Conservation (phyloP, 768 basidiomycete genomes). For the Tulasnella sp. region DNA sequence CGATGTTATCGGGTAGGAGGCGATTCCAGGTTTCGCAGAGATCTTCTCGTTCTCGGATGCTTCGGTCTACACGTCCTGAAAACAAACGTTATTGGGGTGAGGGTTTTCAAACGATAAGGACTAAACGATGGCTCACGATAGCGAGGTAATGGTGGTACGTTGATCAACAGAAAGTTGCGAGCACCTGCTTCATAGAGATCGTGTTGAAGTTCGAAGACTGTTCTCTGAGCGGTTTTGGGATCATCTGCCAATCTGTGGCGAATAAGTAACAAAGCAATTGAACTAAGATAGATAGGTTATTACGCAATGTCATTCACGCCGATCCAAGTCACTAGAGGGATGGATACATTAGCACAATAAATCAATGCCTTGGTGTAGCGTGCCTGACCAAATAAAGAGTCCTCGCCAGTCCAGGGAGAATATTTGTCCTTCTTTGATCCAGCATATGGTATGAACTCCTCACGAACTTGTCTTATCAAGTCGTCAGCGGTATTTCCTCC, state of each 20-base stretch:
- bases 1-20: slow-evolving; percentile 24
- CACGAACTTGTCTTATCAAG: slow-evolving; percentile 30
- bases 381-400: slow-evolving; percentile 34
- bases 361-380: background rate
- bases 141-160: slow-evolving; percentile 35
- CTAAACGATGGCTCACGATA: too few species aligned
- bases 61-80: background rate
- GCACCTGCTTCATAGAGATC: slow-evolving; percentile 36
- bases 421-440: slow-evolving; percentile 29
- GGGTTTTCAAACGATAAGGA: background rate
- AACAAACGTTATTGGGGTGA: background rate
- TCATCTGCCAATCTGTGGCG: slow-evolving; percentile 2
- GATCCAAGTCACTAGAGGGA: slow-evolving; percentile 41
- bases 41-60: slow-evolving; percentile 3
- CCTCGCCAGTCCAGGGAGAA: slow-evolving; percentile 31
- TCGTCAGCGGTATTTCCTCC: slow-evolving; percentile 38
- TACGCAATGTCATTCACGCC: slow-evolving; percentile 45
- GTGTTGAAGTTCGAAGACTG: slow-evolving; percentile 32
- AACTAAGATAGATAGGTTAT: background rate
- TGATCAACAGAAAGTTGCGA: slow-evolving; percentile 45
- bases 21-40: slow-evolving; percentile 33
- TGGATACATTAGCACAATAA: too few species aligned
- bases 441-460: slow-evolving; percentile 27
- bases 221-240: slow-evolving; percentile 24
- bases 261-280: background rate